Conservation (phyloP, 495 filamentous ascomycete genomes). For the Penicillium atrosanguineum region DNA sequence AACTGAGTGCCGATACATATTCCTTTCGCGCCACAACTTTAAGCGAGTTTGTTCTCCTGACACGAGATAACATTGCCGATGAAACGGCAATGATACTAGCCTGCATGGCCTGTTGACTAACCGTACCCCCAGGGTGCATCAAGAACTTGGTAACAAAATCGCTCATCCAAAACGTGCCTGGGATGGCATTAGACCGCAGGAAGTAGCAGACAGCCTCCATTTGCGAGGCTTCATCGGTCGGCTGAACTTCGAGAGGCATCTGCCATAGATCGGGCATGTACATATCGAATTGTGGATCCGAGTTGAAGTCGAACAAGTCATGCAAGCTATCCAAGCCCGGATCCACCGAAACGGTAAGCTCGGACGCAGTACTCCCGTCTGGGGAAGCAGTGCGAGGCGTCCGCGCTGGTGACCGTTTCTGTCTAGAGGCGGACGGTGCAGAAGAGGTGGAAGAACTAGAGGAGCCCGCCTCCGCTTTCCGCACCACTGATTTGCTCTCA, state of each 20-base stretch:
- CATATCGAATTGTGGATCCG: conserved; percentile 15
- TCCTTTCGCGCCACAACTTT: conserved; percentile 40
- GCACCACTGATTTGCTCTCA: conserved; percentile 65
- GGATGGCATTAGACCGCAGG: conserved; percentile 38
- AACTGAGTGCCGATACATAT: conserved; percentile 46
- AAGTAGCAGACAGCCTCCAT: conserved; percentile 46
- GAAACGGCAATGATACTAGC: conserved; percentile 49
- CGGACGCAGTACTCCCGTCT: conserved; percentile 15
- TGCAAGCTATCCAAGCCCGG: not conserved
- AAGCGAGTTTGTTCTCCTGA: conserved; percentile 32
- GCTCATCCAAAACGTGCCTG: conserved; percentile 31
- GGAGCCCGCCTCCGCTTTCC: conserved; percentile 53
- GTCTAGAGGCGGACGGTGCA: conserved; percentile 1
- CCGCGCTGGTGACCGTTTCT: conserved; percentile 9
- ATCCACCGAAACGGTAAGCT: conserved; percentile 8
- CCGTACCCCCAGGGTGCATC: conserved; percentile 10
- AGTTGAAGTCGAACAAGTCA: conserved; percentile 13
- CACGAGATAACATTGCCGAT: conserved; percentile 48
- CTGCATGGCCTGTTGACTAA: conserved; percentile 37
- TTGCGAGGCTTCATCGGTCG: conserved; percentile 23
- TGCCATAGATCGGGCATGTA: conserved; percentile 4
- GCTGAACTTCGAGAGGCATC: conserved; percentile 23
- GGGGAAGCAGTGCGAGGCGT: conserved; percentile 19
- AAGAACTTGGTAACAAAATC: conserved; percentile 28
- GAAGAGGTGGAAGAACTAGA: conserved; percentile 10